phyloP scores from a whole-genome alignment of 257 asterid genomes.

The Craterostigma plantagineum region DNA sequence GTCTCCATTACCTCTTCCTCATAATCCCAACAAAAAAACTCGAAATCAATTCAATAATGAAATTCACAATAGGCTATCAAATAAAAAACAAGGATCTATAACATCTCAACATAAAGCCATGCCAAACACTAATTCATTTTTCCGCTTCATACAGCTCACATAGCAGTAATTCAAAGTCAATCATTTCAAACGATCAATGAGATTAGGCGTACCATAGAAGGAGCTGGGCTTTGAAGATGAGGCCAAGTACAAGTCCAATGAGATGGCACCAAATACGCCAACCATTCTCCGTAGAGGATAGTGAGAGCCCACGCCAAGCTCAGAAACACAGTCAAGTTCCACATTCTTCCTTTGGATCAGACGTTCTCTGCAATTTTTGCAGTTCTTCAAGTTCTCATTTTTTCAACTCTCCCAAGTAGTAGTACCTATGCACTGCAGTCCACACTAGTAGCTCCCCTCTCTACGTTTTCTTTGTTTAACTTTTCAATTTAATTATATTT shows the following conservation, averaged over 20 bases:
- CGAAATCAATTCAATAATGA: not conserved
- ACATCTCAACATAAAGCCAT: too few relatives aligned
- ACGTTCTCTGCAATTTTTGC: not conserved
- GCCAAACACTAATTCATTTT: too few relatives aligned
- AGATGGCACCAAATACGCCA: slow-evolving; percentile 63
- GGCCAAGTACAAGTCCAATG: slow-evolving; percentile 81
- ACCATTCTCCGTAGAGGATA: slow-evolving; percentile 85
- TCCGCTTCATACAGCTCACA: too few relatives aligned
- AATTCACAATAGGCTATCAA: not conserved
- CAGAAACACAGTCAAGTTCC: slow-evolving; percentile 42
- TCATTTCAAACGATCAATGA: slow-evolving; percentile 1
- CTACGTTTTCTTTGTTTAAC: too few relatives aligned
- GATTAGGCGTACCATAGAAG: slow-evolving; percentile 22
- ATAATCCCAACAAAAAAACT: not conserved
- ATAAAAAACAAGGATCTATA: not conserved
- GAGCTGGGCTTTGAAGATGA: slow-evolving; percentile 25
- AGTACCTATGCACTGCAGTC: too few relatives aligned
- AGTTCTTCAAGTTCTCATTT: too few relatives aligned
- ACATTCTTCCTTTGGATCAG: slow-evolving; percentile 9
- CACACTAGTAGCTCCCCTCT: too few relatives aligned
- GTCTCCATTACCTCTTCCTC: too few relatives aligned
- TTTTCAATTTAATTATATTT: too few relatives aligned
- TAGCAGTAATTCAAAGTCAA: not conserved
- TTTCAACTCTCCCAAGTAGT: too few relatives aligned
- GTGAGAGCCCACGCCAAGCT: slow-evolving; percentile 53